A percentile compares a stretch with the other conserved stretches of the same genome.
These are phyloP conservation scores for Mycena citricolor DNA, from an alignment of 1,284 basidiomycete species.

Conservation along the genomic window DNA sequence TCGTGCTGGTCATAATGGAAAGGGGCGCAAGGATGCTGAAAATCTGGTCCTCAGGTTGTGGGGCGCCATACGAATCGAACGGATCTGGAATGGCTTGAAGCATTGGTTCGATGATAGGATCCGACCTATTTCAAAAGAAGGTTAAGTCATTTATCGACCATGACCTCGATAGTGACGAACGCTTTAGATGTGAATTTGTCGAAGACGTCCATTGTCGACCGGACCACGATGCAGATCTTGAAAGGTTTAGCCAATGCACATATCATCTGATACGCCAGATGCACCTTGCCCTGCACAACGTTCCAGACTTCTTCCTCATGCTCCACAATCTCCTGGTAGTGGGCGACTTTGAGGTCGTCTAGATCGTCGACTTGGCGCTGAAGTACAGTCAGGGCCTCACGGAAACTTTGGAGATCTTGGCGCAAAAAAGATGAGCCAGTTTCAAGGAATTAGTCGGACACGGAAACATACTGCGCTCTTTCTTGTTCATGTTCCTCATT, in stretches of 20 bases:
- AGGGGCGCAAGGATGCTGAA: constrained; percentile 88
- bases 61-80: constrained; percentile 89
- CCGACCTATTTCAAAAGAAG: constrained; percentile 57
- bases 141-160: constrained; percentile 6
- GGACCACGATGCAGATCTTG: constrained; percentile 71
- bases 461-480: constrained; percentile 71
- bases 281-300: constrained; percentile 79
- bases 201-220: constrained; percentile 79
- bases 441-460: neutral
- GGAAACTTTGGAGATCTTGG: constrained; percentile 81
- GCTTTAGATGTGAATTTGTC: constrained; percentile 88
- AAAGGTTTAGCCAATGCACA: constrained; percentile 1
- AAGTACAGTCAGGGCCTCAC: constrained; percentile 78
- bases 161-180: constrained; percentile 42
- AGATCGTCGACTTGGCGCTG: constrained; percentile 89
- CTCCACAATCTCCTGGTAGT: constrained; percentile 87
- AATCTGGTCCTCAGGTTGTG: constrained; percentile 86
- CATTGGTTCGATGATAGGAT: constrained; percentile 90
- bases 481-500: constrained; percentile 79
- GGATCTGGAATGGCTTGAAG: constrained; percentile 89
- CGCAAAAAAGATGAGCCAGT: constrained; percentile 4
- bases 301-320: constrained; percentile 95
- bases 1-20: constrained; percentile 57
- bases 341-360: constrained; percentile 75
- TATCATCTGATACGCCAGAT: constrained; percentile 26